Conservation (phyloP, 371 early-diverging fungal genomes). For the Syncephalastrum monosporum region DNA sequence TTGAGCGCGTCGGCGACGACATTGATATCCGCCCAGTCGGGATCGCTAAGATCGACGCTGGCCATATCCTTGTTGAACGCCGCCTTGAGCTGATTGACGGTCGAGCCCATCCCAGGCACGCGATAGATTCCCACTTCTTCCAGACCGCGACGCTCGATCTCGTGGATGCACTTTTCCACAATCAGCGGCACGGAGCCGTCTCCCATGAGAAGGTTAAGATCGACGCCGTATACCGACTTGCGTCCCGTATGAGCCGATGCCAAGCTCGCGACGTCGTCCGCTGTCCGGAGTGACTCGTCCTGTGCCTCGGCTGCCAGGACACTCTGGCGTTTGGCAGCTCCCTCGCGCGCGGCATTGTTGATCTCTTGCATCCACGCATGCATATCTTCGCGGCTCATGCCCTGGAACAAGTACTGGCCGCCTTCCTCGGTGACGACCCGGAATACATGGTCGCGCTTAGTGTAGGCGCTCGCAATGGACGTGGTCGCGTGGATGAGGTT, state of each 20-base stretch:
- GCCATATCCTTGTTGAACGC: slow-evolving; percentile 61
- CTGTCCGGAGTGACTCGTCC: background rate
- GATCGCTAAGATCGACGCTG: slow-evolving; percentile 58
- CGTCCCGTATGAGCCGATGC: slow-evolving; percentile 7
- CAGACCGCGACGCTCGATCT: slow-evolving; percentile 79
- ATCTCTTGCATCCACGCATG: slow-evolving; percentile 73
- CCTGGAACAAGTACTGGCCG: slow-evolving; percentile 76
- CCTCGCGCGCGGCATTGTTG: slow-evolving; percentile 74
- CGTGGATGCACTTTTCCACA: slow-evolving; percentile 71
- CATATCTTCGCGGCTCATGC: slow-evolving; percentile 71
- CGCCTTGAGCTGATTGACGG: slow-evolving; percentile 60
- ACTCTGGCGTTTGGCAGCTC: slow-evolving; percentile 65
- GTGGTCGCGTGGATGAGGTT: slow-evolving; percentile 79
- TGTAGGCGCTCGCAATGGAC: slow-evolving; percentile 67
- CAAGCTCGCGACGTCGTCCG: background rate
- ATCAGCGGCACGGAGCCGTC: slow-evolving; percentile 58
- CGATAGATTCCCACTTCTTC: slow-evolving; percentile 85
- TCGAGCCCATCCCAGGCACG: slow-evolving; percentile 70
- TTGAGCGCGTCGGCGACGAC: slow-evolving; percentile 90
- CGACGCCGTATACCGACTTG: slow-evolving; percentile 63
- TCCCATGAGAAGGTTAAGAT: slow-evolving; percentile 57
- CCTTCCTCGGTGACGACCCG: slow-evolving; percentile 85
- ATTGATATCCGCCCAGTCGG: slow-evolving; percentile 81
- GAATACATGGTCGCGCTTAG: slow-evolving; percentile 77
- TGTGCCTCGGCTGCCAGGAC: slow-evolving; percentile 37